Percentiles rank a stretch among this genome's conserved stretches.
Evolutionary conservation across 192 early-diverging fungal genomes (phyloP).

Genomic region (Geranomyces variabilis): DNA sequence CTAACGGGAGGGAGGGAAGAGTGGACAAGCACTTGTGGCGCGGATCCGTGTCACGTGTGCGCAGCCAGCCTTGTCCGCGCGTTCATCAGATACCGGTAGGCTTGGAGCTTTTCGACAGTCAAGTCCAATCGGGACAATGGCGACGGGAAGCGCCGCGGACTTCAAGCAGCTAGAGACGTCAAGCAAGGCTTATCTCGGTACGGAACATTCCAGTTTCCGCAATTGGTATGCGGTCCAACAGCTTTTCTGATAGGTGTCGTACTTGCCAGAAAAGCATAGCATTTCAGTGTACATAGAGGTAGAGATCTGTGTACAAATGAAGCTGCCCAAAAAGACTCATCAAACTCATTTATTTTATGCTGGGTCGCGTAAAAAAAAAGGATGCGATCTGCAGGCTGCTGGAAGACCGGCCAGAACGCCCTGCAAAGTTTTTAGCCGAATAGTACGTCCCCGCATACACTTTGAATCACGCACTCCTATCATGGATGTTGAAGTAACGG

Average conservation of each 20-base stretch:
- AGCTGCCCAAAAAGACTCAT: too few species aligned
- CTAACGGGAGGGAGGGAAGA: too few species aligned
- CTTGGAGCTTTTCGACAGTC: too few species aligned
- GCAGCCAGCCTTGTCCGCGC: too few species aligned
- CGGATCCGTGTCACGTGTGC: too few species aligned
- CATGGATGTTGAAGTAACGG: not conserved
- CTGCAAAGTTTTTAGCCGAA: slow-evolving; percentile 21
- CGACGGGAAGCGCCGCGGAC: not conserved
- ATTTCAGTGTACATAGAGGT: slow-evolving; percentile 35
- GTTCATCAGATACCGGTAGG: too few species aligned
- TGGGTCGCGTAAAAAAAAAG: not conserved
- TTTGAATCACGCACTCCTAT: too few species aligned
- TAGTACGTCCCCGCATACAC: slow-evolving; percentile 25
- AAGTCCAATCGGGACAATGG: too few species aligned
- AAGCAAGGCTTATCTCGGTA: slow-evolving; percentile 20
- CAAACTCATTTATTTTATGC: not conserved
- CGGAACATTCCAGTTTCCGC: not conserved
- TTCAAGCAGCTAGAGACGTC: slow-evolving; percentile 11
- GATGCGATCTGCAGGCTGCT: slow-evolving; percentile 29
- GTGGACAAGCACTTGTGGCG: too few species aligned
- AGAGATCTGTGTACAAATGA: too few species aligned
- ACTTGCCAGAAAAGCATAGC: slow-evolving; percentile 28
- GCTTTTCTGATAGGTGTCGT: not conserved
- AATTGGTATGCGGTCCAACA: too few species aligned
- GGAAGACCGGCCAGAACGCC: slow-evolving; percentile 35